Percentiles rank a stretch among this genome's conserved stretches.
Conservation (phyloP, 495 filamentous ascomycete species). For the Cudoniella acicularis region DNA sequence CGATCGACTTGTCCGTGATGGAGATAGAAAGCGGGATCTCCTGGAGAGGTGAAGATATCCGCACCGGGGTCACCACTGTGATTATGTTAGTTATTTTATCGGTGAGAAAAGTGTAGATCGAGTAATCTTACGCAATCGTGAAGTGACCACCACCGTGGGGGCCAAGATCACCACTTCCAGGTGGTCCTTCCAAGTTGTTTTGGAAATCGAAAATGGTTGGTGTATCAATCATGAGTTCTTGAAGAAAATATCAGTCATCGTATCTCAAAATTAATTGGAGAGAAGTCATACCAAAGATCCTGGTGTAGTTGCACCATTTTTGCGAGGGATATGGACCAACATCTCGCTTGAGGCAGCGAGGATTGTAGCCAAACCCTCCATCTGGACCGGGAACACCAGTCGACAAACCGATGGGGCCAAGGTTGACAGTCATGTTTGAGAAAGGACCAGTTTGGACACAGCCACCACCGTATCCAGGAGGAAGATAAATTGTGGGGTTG, state of each 20-base stretch:
- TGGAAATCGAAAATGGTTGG: slow-evolving; percentile 12
- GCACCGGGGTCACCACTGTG: slow-evolving; percentile 15
- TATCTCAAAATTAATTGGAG: slow-evolving; percentile 42
- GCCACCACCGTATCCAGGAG: slow-evolving; percentile 58
- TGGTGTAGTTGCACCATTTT: slow-evolving; percentile 48
- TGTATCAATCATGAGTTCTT: slow-evolving; percentile 1
- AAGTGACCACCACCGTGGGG: slow-evolving; percentile 19
- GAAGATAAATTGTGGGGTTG: slow-evolving; percentile 31
- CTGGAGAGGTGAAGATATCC: slow-evolving; percentile 47
- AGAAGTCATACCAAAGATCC: slow-evolving; percentile 37
- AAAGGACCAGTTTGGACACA: slow-evolving; percentile 62
- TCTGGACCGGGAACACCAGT: slow-evolving; percentile 18
- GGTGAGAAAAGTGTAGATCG: background rate
- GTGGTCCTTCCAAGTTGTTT: slow-evolving; percentile 4
- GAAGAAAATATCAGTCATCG: no score
- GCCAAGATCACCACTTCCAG: slow-evolving; percentile 8
- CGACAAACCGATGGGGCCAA: slow-evolving; percentile 46
- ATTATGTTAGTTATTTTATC: background rate
- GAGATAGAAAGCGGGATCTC: slow-evolving; percentile 64
- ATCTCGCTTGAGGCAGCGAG: slow-evolving; percentile 65
- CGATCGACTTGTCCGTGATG: slow-evolving; percentile 64
- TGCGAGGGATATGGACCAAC: slow-evolving; percentile 40
- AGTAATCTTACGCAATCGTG: slow-evolving; percentile 40
- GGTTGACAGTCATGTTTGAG: slow-evolving; percentile 39
- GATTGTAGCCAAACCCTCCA: slow-evolving; percentile 42